Conservation (phyloP, 345 rosid species). For the Melaleuca alternifolia region DNA sequence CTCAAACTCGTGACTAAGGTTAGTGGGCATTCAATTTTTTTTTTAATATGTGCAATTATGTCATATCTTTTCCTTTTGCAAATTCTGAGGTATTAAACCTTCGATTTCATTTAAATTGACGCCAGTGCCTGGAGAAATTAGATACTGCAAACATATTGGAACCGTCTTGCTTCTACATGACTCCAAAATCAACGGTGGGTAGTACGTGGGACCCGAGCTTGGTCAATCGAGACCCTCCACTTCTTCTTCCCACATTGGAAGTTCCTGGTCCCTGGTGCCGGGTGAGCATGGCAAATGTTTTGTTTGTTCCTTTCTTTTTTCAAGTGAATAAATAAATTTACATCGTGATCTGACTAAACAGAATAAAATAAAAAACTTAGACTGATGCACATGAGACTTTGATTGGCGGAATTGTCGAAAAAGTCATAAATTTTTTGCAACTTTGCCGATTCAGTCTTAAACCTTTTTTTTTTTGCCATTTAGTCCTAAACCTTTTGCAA, state of each 20-base stretch:
- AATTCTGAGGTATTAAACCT: background rate
- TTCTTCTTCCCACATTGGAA: background rate
- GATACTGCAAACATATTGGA: constrained; percentile 6
- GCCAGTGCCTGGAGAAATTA: constrained; percentile 1
- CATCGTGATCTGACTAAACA: background rate
- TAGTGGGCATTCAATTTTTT: background rate
- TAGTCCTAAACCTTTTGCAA: too few species aligned
- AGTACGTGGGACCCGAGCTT: background rate
- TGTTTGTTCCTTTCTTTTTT: background rate
- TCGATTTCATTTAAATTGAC: background rate
- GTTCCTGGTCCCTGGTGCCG: background rate
- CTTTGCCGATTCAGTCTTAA: too few species aligned
- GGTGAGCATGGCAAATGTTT: background rate
- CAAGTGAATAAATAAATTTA: background rate
- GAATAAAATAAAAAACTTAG: background rate
- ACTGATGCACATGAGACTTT: too few species aligned
- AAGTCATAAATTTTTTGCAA: too few species aligned
- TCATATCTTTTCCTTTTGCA: too few species aligned
- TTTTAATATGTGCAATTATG: background rate
- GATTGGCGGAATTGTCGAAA: too few species aligned
- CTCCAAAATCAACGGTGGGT: background rate
- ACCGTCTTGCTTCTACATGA: background rate
- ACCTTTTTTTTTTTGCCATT: too few species aligned
- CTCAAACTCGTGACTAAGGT: constrained; percentile 2
- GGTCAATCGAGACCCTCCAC: background rate